Base-by-base conservation (phyloP, 1,284 basidiomycete species). In the Moesziomyces antarcticus region DNA sequence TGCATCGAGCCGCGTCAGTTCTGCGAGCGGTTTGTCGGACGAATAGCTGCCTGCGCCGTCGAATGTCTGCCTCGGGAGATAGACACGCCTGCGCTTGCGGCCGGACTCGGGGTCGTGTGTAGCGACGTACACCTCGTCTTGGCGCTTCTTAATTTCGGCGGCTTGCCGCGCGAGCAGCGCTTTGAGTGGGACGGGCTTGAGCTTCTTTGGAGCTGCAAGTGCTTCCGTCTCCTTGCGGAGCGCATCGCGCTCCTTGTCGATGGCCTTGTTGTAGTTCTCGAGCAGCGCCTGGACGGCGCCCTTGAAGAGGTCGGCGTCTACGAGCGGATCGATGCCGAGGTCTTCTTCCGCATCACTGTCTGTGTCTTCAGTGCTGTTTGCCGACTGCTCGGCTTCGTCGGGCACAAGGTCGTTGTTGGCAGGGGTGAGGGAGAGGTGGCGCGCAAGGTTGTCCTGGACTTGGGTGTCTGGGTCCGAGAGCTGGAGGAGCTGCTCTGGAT, bases 261-360 rank as follows among this genome's bases (percentile, higher is more conserved):
- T 71, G 3, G 64, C 51, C 42, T 74, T 66, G 49, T 73, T 77
- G 64, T 81, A 82, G 59, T 78, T 80, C 25, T 81, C 74, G 24
- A 83, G 63, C 43, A 83, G 57, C 3, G 82, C 79, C 41, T 76
- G 73, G 5, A 82, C 77, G 10, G 78, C 82, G 11, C 79, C 81
- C 25, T 73, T 71, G 59, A 84, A 73, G 13, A 84, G 69, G 45
- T 81, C 82, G 5, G 77, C 72, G 41, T 81, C 80, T 22, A 84
- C 70, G 16, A 81, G 48, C 2, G 78, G 62, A 27, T 66, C 72
- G 21, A 70, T 47, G 0, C 13, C 56, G 1, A 48, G 59, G 8
- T 61, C 48, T 2, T 46, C 56, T 4, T 70, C 68, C 0, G 64
- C 78, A 1, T 59, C 61, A 8, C 55, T 59, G 6, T 33, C 21